phyloP scores from a whole-genome alignment of 352 stramenopile species.

The Phytophthora megakarya region DNA sequence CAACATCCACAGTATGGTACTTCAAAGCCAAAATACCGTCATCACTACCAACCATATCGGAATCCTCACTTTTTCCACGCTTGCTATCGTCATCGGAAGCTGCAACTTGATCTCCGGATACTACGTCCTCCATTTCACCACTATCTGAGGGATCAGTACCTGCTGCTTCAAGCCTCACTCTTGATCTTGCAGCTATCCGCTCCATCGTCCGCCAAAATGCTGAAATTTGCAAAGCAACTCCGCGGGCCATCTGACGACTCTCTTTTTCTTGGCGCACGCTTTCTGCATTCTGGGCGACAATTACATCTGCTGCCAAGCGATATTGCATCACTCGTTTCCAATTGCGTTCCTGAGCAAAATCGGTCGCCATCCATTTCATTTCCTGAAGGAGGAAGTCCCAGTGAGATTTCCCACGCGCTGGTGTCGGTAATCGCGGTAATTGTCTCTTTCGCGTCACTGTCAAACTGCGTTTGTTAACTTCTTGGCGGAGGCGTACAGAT shows the following conservation, averaged over 20 bases:
- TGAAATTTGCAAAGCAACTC: conserved; percentile 71
- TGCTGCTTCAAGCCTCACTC: conserved; percentile 66
- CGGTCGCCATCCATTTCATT: conserved; percentile 96
- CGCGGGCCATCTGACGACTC: conserved; percentile 64
- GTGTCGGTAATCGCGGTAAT: conserved; percentile 61
- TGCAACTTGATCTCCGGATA: conserved; percentile 10
- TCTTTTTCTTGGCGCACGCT: conserved; percentile 68
- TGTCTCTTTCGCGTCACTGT: conserved; percentile 71
- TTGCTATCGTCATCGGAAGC: conserved; percentile 30
- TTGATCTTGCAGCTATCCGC: conserved; percentile 77
- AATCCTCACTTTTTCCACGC: conserved; percentile 30
- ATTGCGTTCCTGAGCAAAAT: conserved; percentile 97
- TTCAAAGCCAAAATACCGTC: conserved; percentile 35
- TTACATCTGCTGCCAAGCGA: conserved; percentile 65
- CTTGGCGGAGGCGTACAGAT: conserved; percentile 50
- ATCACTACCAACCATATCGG: neutral
- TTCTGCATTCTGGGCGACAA: conserved; percentile 72
- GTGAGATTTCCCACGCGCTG: conserved; percentile 69
- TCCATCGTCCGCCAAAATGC: conserved; percentile 89
- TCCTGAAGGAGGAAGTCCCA: conserved; percentile 96
- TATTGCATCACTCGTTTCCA: conserved; percentile 90
- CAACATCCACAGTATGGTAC: conserved; percentile 48
- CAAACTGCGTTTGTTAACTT: conserved; percentile 43
- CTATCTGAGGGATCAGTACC: conserved; percentile 23
- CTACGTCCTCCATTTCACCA: conserved; percentile 15